Base-by-base conservation (phyloP, 768 basidiomycete genomes). In the Tephrocybe sp. region DNA sequence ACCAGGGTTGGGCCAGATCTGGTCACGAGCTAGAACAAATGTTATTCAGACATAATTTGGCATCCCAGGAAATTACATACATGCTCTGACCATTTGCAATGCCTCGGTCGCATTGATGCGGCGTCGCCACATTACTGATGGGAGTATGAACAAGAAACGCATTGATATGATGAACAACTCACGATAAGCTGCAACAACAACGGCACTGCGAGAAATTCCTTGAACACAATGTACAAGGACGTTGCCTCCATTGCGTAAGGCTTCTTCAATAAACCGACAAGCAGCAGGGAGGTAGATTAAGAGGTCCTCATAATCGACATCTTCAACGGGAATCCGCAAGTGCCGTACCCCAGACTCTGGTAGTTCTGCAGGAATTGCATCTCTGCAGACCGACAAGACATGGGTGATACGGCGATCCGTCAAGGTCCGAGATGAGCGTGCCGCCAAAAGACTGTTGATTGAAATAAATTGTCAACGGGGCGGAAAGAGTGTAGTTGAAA, bases 141-240 rank as follows among this genome's bases (percentile, higher is more conserved):
- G 43, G 22, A 17, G 39, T 36, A 35, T 53, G 26, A 65, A 46
- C 13, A 39, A 32, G 39, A 5, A 30, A 13, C 35, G 16, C n/a
- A 20, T 40, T 20, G 9, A 12, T 23, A 38, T 47, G 42, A 33
- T 44, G 3, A 48, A 20, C 32, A 32, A 63, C 86, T 68, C 62
- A 90, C 89, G 65, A 61, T 91, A 92, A 38, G 88, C 89, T 35
- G 85, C 85, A 48, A 90, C 77, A 17, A 90, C 84, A 2, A 84
- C 73, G 6, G 85, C 82, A 49, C 83, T 82, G 60, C 85, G 74
- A 52, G 84, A 85, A 46, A 84, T 64, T 49, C 85, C 85, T 60
- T 84, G 82, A 31, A 78, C 72, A 55, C 84, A 84, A 56, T 87
- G 85, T 17, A 87, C 85, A 45, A 87, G 73, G 40, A 87, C 76